phyloP scores from a whole-genome alignment of 2,329 filamentous ascomycete species.

The Calonectria multiphialidica region DNA sequence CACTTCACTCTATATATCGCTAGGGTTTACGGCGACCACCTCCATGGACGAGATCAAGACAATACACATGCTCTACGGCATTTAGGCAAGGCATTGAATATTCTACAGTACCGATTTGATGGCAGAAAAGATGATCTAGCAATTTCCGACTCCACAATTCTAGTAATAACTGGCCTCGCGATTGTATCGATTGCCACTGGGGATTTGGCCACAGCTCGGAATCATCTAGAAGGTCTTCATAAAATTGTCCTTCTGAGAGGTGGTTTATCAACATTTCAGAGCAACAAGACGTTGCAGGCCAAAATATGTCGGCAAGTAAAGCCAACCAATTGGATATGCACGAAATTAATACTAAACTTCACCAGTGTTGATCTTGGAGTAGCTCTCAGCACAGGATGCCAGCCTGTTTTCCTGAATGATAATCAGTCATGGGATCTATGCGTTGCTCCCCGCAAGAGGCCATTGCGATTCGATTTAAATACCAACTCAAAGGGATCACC shows the following conservation, averaged over 20 bases:
- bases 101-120: not conserved
- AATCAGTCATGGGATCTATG: constrained; percentile 4
- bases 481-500: too few relatives aligned
- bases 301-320: constrained; percentile 10
- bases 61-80: constrained; percentile 1
- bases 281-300: not conserved
- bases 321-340: not conserved
- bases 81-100: not conserved
- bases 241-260: constrained; percentile 10
- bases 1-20: constrained; percentile 18
- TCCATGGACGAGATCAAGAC: not conserved
- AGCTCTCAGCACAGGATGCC: not conserved
- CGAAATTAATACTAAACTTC: not conserved
- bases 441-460: not conserved
- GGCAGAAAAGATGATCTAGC: not conserved
- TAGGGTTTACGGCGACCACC: not conserved
- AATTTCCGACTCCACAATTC: constrained; percentile 6
- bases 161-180: constrained; percentile 11
- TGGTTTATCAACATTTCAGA: not conserved
- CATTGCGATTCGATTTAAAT: not conserved
- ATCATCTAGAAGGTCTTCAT: not conserved
- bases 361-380: constrained; percentile 9
- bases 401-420: not conserved
- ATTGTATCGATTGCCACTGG: constrained; percentile 11
- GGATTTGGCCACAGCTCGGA: not conserved